A percentile compares a stretch with the other conserved stretches of the same genome.
Evolutionary conservation across 2,329 filamentous ascomycete species (phyloP).

Genomic region (Bisporella sp.): DNA sequence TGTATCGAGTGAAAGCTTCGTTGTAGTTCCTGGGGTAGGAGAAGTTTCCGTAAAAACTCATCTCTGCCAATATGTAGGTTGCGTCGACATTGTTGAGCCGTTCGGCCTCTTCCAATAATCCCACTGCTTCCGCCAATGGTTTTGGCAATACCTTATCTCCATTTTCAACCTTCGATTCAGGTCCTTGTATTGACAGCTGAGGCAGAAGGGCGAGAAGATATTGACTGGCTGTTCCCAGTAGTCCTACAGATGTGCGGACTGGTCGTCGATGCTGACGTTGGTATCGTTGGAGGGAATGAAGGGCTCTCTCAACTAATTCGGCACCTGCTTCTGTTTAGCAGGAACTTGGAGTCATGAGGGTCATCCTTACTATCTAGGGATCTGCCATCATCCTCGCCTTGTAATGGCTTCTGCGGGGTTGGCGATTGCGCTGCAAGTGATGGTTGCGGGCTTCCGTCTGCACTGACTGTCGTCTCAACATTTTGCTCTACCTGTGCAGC

Average conservation of each 20-base stretch:
- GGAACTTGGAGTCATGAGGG: neutral
- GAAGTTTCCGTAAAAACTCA: conserved; percentile 96
- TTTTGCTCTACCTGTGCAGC: conserved; percentile 17
- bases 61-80: conserved; percentile 80
- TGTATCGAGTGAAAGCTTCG: conserved; percentile 74
- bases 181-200: conserved; percentile 58
- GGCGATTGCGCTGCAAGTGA: conserved; percentile 20
- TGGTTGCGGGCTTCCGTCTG: conserved; percentile 19
- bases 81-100: conserved; percentile 63
- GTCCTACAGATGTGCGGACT: conserved; percentile 44
- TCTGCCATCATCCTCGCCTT: conserved; percentile 14
- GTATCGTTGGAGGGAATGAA: conserved; percentile 26
- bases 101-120: conserved; percentile 51
- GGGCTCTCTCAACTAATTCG: conserved; percentile 30
- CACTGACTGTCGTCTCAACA: conserved; percentile 12
- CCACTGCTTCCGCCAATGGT: conserved; percentile 49
- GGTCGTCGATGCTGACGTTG: conserved; percentile 22
- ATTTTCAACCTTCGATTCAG: conserved; percentile 27
- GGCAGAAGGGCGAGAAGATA: conserved; percentile 57
- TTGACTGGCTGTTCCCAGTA: conserved; percentile 49
- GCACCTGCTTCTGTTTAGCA: conserved; percentile 21
- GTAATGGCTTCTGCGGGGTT: conserved; percentile 19
- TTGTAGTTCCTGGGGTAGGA: conserved; percentile 77
- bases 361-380: conserved; percentile 19
- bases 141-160: conserved; percentile 35